Conservation (phyloP, 148 eudicot species). For the Rhododendron ferrugineum region DNA sequence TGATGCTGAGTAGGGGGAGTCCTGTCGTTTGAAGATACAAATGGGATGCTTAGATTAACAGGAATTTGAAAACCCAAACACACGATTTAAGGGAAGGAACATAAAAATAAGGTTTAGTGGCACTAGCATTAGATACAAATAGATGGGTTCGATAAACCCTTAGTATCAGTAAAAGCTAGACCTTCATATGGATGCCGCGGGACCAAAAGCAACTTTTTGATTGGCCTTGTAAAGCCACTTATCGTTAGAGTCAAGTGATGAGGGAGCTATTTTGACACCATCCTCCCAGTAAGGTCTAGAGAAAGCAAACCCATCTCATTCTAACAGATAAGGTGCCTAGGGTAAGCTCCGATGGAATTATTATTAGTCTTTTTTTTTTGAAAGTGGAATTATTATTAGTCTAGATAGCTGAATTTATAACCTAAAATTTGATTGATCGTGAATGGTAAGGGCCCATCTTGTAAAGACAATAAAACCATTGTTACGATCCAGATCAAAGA, state of each 20-base stretch:
- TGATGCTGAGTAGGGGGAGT: not conserved
- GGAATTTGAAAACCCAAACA: not conserved
- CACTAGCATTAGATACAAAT: not conserved
- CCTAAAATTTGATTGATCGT: not conserved
- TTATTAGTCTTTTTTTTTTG: not conserved
- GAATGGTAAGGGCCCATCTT: not conserved
- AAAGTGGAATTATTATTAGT: no score
- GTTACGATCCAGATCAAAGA: not conserved
- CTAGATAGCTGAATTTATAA: not conserved
- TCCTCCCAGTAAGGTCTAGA: not conserved
- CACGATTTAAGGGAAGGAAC: not conserved
- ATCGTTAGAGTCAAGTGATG: not conserved
- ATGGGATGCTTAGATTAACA: not conserved
- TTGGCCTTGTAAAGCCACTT: not conserved
- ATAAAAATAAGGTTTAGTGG: not conserved
- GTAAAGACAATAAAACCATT: not conserved
- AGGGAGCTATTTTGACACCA: not conserved
- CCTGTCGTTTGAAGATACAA: not conserved
- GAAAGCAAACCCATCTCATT: no score
- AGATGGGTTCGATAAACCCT: not conserved
- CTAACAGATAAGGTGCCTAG: no score
- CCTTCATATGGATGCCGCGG: no score
- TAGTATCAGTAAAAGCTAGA: no score
- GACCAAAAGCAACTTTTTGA: no score
- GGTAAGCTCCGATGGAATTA: not conserved